Evolutionary conservation across 2,329 filamentous ascomycete species (phyloP).

Genomic region (Fusarium odoratissimum): DNA sequence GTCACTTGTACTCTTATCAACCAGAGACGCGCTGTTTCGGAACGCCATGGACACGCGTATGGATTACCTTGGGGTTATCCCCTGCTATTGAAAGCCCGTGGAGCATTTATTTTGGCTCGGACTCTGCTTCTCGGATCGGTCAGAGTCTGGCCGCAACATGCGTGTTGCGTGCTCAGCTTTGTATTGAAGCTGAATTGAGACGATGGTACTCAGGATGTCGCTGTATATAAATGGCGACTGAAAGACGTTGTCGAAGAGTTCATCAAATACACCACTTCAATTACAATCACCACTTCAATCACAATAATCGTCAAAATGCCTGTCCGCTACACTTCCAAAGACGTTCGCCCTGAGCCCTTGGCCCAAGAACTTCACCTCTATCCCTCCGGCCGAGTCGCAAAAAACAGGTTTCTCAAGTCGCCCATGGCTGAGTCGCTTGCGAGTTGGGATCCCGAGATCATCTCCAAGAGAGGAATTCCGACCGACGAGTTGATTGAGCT

Average conservation of each 20-base stretch:
- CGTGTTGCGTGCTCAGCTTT: neutral
- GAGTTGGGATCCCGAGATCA: constrained; percentile 66
- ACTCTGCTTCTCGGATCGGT: neutral
- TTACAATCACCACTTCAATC: neutral
- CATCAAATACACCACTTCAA: neutral
- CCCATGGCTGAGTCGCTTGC: constrained; percentile 75
- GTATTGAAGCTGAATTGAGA: neutral
- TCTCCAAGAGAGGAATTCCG: constrained; percentile 60
- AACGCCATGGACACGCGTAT: neutral
- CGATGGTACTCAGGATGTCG: neutral
- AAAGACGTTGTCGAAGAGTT: neutral
- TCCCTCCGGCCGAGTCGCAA: constrained; percentile 61
- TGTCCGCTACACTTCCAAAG: constrained; percentile 33
- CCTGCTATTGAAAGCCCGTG: neutral
- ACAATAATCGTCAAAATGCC: constrained; percentile 18
- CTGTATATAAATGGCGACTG: constrained; percentile 6
- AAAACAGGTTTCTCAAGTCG: constrained; percentile 74
- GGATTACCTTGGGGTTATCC: neutral
- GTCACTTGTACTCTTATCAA: neutral
- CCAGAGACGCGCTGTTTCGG: neutral
- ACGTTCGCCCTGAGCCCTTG: constrained; percentile 45
- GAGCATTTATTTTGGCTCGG: neutral
- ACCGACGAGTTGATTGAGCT: constrained; percentile 60
- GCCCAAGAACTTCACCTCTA: constrained; percentile 58
- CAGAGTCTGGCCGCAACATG: neutral